Evolutionary conservation across 108 stramenopile species (phyloP).

Genomic region (Skeletonema potamos): DNA sequence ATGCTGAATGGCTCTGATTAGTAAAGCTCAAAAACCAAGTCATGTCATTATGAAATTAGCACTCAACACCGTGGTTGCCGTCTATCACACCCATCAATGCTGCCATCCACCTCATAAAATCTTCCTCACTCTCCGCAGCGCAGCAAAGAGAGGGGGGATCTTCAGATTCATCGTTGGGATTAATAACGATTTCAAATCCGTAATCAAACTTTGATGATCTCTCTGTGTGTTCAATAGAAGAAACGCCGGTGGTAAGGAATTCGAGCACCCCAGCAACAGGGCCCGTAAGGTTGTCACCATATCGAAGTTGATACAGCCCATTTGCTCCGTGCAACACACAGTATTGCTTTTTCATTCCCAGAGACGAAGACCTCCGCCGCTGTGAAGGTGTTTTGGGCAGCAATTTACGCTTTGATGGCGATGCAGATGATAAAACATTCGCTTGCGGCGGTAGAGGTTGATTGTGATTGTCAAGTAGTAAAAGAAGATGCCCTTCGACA

Average conservation of each 20-base stretch:
- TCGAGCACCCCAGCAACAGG: constrained; percentile 33
- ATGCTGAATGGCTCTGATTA: not conserved
- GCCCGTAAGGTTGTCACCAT: constrained; percentile 15
- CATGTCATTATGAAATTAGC: not conserved
- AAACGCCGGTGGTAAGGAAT: constrained; percentile 42
- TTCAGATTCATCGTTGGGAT: constrained; percentile 10
- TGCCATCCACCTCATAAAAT: constrained; percentile 42
- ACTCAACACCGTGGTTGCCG: not conserved
- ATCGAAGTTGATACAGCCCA: constrained; percentile 45
- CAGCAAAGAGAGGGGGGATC: constrained; percentile 41
- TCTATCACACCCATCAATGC: constrained; percentile 30
- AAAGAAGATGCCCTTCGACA: constrained; percentile 23
- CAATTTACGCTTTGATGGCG: constrained; percentile 4
- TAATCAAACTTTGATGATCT: constrained; percentile 17
- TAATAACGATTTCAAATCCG: constrained; percentile 49
- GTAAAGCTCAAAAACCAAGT: not conserved
- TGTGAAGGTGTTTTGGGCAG: constrained; percentile 15
- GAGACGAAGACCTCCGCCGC: not conserved
- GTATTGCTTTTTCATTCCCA: constrained; percentile 24
- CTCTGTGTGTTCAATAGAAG: constrained; percentile 35
- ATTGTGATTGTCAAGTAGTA: constrained; percentile 19
- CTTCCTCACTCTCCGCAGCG: constrained; percentile 36
- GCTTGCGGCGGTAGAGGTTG: not conserved
- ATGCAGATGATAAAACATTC: not conserved
- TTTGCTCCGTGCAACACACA: constrained; percentile 36